Evolutionary conservation across 1,139 yeast species (phyloP), one percentile per base, ranked within the genome.

Genomic region (Geotrichum aggregatum): DNA sequence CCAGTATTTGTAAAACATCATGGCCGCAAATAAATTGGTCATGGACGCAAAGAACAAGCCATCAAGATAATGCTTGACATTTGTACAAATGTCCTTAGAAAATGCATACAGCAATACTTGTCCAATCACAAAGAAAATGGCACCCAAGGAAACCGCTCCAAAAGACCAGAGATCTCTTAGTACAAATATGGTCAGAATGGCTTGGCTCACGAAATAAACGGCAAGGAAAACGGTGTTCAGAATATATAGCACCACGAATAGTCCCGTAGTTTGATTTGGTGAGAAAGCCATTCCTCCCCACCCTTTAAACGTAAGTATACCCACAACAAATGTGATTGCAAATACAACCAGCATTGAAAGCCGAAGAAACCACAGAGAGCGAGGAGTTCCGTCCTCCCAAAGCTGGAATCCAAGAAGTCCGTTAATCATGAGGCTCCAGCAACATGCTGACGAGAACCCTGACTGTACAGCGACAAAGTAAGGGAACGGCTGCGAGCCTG

Each of bases 1-100:
- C 97, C 98, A 92, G 62, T 83, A 87, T 70, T 92, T 91, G 74
- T 89, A 91, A 53, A 91, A 75, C 98, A 92, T 91, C 96, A 92
- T 89, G 52, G 85, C 73, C 6, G 95, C 78, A 63, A 88, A 86
- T 48, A 88, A 67, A 66, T 87, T 87, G 64, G 95, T 81, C 44
- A 87, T 63, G 33, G 94, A 78, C 22, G 91, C 95, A 64, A 91
- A 87, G 66, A 91, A 85, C 33, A 88, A 70, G 1, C 98, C 98
- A 63, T 92, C 98, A 26, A 89, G 76, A 66, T 91, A 92, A 68
- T 92, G 98, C 45, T 83, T 79, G 44, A 86, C 81, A 19, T 82
- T 78, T 44, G 72, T 71, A 68, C 98, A 92, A 40, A 92, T 81
- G 19, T 67, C 63, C 44, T 72, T 65, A 31, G 88, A 84, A 59